These are phyloP conservation scores for Inga oerstediana DNA, from an alignment of 306 rosid species.

Conservation along the genomic window DNA sequence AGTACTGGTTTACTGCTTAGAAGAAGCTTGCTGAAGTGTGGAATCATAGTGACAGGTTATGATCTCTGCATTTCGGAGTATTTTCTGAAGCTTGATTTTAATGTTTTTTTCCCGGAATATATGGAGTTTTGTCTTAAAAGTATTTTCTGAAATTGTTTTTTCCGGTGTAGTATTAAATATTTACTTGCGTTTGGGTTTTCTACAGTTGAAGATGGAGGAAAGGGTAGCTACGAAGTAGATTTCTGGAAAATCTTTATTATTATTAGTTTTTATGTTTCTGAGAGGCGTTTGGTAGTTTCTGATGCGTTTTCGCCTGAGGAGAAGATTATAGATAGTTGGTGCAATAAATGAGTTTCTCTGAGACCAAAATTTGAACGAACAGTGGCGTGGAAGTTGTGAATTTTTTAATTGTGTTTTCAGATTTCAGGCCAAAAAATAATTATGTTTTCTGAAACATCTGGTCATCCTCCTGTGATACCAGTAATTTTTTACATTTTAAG, in stretches of 20 bases:
- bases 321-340: slow-evolving; percentile 32
- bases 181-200: slow-evolving; percentile 34
- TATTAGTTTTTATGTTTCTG: slow-evolving; percentile 5
- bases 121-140: not conserved
- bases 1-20: slow-evolving; percentile 38
- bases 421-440: not conserved
- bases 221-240: slow-evolving; percentile 38
- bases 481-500: not conserved
- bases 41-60: slow-evolving; percentile 57
- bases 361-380: not conserved
- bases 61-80: slow-evolving; percentile 52
- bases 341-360: not conserved
- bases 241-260: slow-evolving; percentile 25
- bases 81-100: slow-evolving; percentile 41
- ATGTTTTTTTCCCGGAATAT: slow-evolving; percentile 19
- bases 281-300: slow-evolving; percentile 29
- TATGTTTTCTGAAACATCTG: slow-evolving; percentile 24
- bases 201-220: slow-evolving; percentile 31
- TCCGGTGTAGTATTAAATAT: slow-evolving; percentile 21
- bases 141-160: not conserved
- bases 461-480: not conserved
- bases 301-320: slow-evolving; percentile 1
- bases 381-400: not conserved
- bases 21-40: slow-evolving; percentile 56
- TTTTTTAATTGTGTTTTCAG: not conserved